phyloP scores from a whole-genome alignment of 768 basidiomycete genomes.

The Amanita inopinata region DNA sequence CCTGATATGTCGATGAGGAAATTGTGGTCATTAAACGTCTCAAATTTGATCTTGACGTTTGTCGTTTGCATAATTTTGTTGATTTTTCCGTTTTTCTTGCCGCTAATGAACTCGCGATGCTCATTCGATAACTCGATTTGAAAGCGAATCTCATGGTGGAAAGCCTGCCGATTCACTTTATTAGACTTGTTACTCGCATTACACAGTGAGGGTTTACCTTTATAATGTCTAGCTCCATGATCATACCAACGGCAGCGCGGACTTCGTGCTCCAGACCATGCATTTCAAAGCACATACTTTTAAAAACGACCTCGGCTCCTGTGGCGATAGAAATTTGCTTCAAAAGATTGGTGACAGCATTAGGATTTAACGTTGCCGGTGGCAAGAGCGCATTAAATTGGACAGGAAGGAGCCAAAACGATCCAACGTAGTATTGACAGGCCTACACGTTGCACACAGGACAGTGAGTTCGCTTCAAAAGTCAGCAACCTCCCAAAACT shows the following conservation, averaged over 20 bases:
- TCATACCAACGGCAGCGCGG: conserved; percentile 71
- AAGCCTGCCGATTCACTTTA: conserved; percentile 40
- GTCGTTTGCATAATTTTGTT: conserved; percentile 99
- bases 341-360: conserved; percentile 75
- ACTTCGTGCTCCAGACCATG: conserved; percentile 92
- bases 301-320: conserved; percentile 93
- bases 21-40: conserved; percentile 95
- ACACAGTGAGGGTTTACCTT: conserved; percentile 46
- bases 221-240: conserved; percentile 85
- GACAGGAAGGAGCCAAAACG: conserved; percentile 91
- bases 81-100: conserved; percentile 99
- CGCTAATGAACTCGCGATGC: conserved; percentile 96
- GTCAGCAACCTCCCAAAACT: conserved; percentile 20
- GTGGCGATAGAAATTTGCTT: conserved; percentile 81
- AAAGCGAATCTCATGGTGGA: conserved; percentile 96
- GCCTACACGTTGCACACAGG: conserved; percentile 49
- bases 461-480: conserved; percentile 1
- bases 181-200: conserved; percentile 5
- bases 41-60: conserved; percentile 97
- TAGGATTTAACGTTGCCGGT: conserved; percentile 67
- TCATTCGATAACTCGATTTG: conserved; percentile 97
- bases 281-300: conserved; percentile 96
- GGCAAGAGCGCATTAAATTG: conserved; percentile 90
- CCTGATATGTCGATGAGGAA: conserved; percentile 90
- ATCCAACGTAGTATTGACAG: conserved; percentile 93